phyloP scores from a whole-genome alignment of 2,329 filamentous ascomycete genomes.

The Pseudomassariella vexata region DNA sequence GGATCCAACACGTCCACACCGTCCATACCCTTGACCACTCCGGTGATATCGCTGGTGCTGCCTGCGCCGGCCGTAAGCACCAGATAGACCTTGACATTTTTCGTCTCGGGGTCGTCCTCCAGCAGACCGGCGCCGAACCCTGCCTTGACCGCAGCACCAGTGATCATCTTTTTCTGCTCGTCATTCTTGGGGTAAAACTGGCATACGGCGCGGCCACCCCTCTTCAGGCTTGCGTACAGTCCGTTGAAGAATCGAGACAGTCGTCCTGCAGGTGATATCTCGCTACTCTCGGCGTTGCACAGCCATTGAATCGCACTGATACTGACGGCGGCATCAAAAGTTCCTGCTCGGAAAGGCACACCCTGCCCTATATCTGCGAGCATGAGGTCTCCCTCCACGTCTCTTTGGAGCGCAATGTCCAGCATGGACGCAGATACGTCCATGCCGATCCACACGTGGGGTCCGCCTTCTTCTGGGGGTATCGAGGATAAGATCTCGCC shows the following conservation, averaged over 20 bases:
- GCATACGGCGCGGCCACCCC: conserved; percentile 86
- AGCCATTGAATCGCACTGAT: conserved; percentile 98
- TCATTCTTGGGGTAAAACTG: conserved; percentile 99
- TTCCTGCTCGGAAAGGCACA: conserved; percentile 84
- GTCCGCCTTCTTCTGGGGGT: conserved; percentile 65
- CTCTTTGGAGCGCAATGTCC: conserved; percentile 85
- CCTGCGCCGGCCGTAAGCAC: conserved; percentile 78
- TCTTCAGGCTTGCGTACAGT: conserved; percentile 74
- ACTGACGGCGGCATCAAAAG: conserved; percentile 90
- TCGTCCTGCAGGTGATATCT: conserved; percentile 73
- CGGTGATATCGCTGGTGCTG: conserved; percentile 74
- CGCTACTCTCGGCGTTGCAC: conserved; percentile 87
- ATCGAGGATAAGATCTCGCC: conserved; percentile 86
- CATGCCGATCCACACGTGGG: conserved; percentile 96
- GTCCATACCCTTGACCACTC: conserved; percentile 84
- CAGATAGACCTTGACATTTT: conserved; percentile 94
- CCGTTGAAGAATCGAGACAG: conserved; percentile 87
- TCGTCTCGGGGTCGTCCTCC: conserved; percentile 93
- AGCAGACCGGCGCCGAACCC: conserved; percentile 93
- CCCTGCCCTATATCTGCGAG: conserved; percentile 94
- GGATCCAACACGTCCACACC: conserved; percentile 76
- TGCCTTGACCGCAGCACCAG: conserved; percentile 80
- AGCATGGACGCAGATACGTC: conserved; percentile 95
- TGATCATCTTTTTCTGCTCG: conserved; percentile 86
- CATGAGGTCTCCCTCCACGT: conserved; percentile 89